Base-by-base conservation (phyloP, 2,329 filamentous ascomycete genomes). In the Penicillium digitatum region DNA sequence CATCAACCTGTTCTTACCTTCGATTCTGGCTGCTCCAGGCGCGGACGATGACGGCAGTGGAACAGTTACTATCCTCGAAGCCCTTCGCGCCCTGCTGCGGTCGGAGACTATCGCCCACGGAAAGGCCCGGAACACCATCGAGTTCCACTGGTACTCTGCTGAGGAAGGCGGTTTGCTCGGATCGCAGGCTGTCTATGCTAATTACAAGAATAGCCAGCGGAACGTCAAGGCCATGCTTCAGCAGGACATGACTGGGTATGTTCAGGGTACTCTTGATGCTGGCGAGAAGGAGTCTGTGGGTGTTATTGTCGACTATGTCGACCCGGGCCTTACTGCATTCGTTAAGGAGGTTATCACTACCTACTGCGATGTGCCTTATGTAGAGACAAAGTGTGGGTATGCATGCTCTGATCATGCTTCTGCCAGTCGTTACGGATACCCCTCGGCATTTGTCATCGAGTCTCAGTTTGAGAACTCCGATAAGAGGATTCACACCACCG, bases 161-260 rank as follows among this genome's bases (percentile, higher is more conserved):
- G 91, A 96, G 72, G 91, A 96, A 73, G 90, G 87, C 48, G 91
- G 92, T 32, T 79, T 96, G 43, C 82, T 95, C 3, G 91, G 91
- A 56, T 93, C 88, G 66, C 91, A 96, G 72, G 92, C 89, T 52
- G 89, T 97, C 72, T 97, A 96, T 79, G 81, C 83, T 48, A 77
- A 83, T 8, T 97, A 97, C 69, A 86, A 89, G 74, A 84, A 86
- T 70, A 75, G 82, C 22, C 81, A 82, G 31, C 83, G 87, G 26
- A 85, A 93, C 62, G 82, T 97, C 72, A 95, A 93, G 77, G 93
- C 93, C 32, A 97, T 97, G 94, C 83, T 97, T 52, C 93, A 97
- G 78, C 93, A 97, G 75, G 93, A 97, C 74, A 97, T 97, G 93
- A 95, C 90, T 1, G 93, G 93, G 18, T 96, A 88, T 71, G 82